A percentile compares a stretch with the other conserved stretches of the same genome.
phyloP scores from a whole-genome alignment of 768 basidiomycete genomes.

The Paxillus involutus region DNA sequence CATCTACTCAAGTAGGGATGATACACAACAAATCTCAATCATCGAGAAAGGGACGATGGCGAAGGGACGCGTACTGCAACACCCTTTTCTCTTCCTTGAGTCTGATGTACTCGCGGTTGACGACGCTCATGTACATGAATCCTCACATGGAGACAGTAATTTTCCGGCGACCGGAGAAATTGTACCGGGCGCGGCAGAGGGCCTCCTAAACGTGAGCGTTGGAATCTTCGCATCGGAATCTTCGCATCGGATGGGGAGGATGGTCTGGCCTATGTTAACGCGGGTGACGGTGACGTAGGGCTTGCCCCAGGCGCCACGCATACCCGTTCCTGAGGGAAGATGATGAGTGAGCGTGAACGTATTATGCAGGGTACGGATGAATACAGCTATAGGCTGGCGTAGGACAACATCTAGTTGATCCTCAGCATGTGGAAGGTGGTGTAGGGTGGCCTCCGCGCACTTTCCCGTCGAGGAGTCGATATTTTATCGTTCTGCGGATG shows the following conservation, averaged over 20 bases:
- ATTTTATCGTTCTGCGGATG: too few relatives aligned
- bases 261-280: slow-evolving; percentile 96
- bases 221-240: slow-evolving; percentile 91
- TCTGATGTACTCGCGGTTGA: slow-evolving; percentile 85
- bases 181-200: slow-evolving; percentile 96
- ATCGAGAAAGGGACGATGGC: neutral
- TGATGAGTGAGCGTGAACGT: neutral
- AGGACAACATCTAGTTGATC: slow-evolving; percentile 99
- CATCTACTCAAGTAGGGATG: too few relatives aligned
- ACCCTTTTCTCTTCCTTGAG: slow-evolving; percentile 91
- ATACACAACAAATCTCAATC: neutral
- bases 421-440: slow-evolving; percentile 95
- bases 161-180: slow-evolving; percentile 98
- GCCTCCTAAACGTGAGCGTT: slow-evolving; percentile 92
- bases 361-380: slow-evolving; percentile 16
- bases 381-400: slow-evolving; percentile 93
- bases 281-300: slow-evolving; percentile 95
- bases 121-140: slow-evolving; percentile 92
- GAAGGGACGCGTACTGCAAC: slow-evolving; percentile 61
- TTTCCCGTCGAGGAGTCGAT: too few relatives aligned
- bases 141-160: slow-evolving; percentile 98
- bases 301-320: slow-evolving; percentile 99
- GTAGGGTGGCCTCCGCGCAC: too few relatives aligned
- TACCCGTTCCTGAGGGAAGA: slow-evolving; percentile 67
- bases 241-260: slow-evolving; percentile 89